Evolutionary conservation across 495 filamentous ascomycete genomes (phyloP).

Genomic region (Hyaloscypha bicolor): DNA sequence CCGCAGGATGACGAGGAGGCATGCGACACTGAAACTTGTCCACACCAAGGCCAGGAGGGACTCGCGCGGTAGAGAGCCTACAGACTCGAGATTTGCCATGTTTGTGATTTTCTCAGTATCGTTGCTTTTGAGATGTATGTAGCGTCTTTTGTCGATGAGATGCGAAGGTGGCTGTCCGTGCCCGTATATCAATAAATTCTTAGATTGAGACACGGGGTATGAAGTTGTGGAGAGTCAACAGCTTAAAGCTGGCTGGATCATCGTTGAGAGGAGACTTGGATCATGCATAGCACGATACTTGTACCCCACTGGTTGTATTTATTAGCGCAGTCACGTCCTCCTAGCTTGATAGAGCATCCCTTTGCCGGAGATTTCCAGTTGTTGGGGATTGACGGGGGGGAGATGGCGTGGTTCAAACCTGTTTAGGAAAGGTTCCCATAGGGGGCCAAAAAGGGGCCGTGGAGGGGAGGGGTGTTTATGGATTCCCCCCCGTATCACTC

Average conservation of each 20-base stretch:
- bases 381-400: not conserved
- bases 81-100: conserved; percentile 22
- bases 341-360: conserved; percentile 10
- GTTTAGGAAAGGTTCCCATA: not conserved
- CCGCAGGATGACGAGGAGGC: conserved; percentile 42
- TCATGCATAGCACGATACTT: conserved; percentile 5
- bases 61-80: conserved; percentile 31
- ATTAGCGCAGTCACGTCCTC: conserved; percentile 11
- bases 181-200: not conserved
- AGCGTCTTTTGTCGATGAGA: conserved; percentile 7
- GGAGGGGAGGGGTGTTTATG: conserved; percentile 1
- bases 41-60: conserved; percentile 39
- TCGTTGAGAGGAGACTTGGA: conserved; percentile 28
- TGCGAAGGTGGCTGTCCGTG: conserved; percentile 5
- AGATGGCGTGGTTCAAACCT: not conserved
- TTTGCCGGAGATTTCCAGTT: not conserved
- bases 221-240: conserved; percentile 7
- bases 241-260: conserved; percentile 13
- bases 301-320: conserved; percentile 14
- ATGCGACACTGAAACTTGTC: conserved; percentile 40
- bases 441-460: not conserved
- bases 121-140: conserved; percentile 7
- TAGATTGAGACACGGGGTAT: conserved; percentile 6
- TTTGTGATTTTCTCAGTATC: conserved; percentile 10
- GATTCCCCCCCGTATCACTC: not conserved